Conservation (phyloP, 2,329 filamentous ascomycete genomes). For the Penicillium sp. region DNA sequence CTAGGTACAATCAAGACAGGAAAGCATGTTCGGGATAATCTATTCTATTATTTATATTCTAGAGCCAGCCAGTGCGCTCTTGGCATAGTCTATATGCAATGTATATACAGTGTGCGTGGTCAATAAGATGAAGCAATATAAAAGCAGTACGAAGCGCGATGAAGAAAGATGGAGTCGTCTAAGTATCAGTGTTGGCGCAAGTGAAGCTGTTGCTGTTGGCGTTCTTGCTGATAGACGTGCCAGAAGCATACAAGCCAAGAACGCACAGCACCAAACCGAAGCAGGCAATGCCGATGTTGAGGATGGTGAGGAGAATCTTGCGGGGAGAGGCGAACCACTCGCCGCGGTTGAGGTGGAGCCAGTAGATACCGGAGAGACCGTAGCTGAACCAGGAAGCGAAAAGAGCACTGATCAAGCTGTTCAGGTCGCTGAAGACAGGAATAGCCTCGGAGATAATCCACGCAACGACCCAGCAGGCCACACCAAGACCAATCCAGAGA, state of each 20-base stretch:
- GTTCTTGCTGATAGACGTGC: conserved; percentile 23
- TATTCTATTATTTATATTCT: background rate
- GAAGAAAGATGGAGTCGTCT: background rate
- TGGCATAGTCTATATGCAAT: conserved; percentile 8
- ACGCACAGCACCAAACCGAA: conserved; percentile 27
- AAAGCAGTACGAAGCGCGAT: background rate
- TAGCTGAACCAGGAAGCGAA: conserved; percentile 30
- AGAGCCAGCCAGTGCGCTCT: conserved; percentile 9
- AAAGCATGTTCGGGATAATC: background rate
- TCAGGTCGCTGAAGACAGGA: conserved; percentile 64
- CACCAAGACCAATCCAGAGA: conserved; percentile 60
- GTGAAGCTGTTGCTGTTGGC: conserved; percentile 35
- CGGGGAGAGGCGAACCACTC: conserved; percentile 40
- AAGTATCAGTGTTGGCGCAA: conserved; percentile 34
- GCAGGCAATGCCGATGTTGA: conserved; percentile 44
- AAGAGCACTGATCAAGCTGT: conserved; percentile 54
- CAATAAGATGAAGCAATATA: background rate
- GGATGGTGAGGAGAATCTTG: conserved; percentile 45
- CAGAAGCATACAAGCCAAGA: conserved; percentile 28
- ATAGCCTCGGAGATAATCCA: conserved; percentile 68
- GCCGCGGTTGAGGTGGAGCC: conserved; percentile 50
- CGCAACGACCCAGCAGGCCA: conserved; percentile 58
- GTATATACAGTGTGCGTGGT: conserved; percentile 2
- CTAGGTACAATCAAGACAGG: background rate
- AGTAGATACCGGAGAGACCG: conserved; percentile 46